A percentile compares a stretch with the other conserved stretches of the same genome.
phyloP scores from a whole-genome alignment of 805 yeast genomes.

The Suhomyces faveliae region DNA sequence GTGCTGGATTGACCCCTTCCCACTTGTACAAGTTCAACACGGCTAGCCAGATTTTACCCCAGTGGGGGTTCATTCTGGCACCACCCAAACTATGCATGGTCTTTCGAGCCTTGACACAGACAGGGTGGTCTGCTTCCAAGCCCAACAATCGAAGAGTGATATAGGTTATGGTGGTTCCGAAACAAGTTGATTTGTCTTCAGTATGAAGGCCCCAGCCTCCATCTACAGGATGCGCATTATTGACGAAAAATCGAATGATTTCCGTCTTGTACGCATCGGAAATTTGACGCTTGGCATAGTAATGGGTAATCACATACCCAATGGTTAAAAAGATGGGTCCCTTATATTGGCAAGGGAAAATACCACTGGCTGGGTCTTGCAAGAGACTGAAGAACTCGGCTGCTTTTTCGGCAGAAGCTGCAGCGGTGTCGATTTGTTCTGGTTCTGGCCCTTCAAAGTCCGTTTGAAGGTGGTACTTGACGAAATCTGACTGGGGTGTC shows the following conservation, averaged over 20 bases:
- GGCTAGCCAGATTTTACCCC: conserved; percentile 96
- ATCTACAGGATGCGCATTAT: conserved; percentile 92
- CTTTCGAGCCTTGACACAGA: conserved; percentile 68
- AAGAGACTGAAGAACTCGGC: conserved; percentile 64
- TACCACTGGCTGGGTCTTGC: conserved; percentile 80
- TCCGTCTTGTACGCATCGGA: conserved; percentile 67
- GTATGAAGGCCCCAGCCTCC: conserved; percentile 99
- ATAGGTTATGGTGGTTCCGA: conserved; percentile 90
- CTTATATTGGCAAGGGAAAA: conserved; percentile 87
- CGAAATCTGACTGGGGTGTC: conserved; percentile 54
- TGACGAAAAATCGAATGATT: conserved; percentile 81
- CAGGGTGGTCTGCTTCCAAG: conserved; percentile 68
- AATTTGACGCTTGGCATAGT: conserved; percentile 66
- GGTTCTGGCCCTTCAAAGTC: conserved; percentile 40
- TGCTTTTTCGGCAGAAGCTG: conserved; percentile 68
- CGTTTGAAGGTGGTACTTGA: conserved; percentile 52
- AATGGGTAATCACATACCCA: conserved; percentile 76
- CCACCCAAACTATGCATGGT: conserved; percentile 79
- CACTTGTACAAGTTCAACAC: conserved; percentile 78
- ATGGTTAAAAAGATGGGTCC: conserved; percentile 98
- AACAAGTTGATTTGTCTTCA: conserved; percentile 89
- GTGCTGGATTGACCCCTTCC: conserved; percentile 98
- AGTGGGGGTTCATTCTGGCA: conserved; percentile 86
- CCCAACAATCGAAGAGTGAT: conserved; percentile 81
- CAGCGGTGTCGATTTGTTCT: conserved; percentile 36